Base-by-base conservation (phyloP, 2,329 filamentous ascomycete genomes). In the Bisporella sp. region DNA sequence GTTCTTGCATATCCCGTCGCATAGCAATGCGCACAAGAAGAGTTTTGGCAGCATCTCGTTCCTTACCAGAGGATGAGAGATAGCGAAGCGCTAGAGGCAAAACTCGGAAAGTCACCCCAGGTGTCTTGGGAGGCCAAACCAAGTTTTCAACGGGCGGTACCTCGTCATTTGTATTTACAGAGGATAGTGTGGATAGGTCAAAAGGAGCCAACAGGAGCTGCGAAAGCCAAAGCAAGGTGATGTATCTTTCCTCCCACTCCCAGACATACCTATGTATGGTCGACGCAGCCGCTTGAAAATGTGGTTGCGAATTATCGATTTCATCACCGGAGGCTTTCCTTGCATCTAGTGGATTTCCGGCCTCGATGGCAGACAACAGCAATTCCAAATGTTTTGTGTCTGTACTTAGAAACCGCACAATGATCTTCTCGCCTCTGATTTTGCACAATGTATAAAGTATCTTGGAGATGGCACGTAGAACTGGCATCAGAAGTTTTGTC, bases 381-480 rank as follows among this genome's bases (percentile, higher is more conserved):
- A 85, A 77, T 65, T 96, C 91, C 11, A 99, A 78, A 62, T 91
- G 85, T 62, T 79, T 85, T 1, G 90, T 85, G 66, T 97, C 93
- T 57, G 93, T 95, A 64, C 87, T 92, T 57, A 99, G 73, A 64
- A 97, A 96, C 41, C 89, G 82, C 47, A 90, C 83, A 59, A 99
- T 85, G 47, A 99, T 85, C 68, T 97, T 97, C 65, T 93, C 84
- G 29, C 93, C 92, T 48, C 93, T 81, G 46, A 97, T 85, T 69
- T 99, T 99, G 75, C 90, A 96, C 54, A 99, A 85, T 0, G 85
- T 85, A 65, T 97, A 97, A 35, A 99, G 68, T 2, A 97, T 74
- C 54, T 78, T 81, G 66, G 85, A 89, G 49, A 95, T 82, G 4
- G 89, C 90, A 54, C 78, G 65, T 6, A 67, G 60, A 41, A 70